These are phyloP conservation scores for Neofusicoccum laricinum DNA, from an alignment of 2,329 filamentous ascomycete species.

Conservation along the genomic window DNA sequence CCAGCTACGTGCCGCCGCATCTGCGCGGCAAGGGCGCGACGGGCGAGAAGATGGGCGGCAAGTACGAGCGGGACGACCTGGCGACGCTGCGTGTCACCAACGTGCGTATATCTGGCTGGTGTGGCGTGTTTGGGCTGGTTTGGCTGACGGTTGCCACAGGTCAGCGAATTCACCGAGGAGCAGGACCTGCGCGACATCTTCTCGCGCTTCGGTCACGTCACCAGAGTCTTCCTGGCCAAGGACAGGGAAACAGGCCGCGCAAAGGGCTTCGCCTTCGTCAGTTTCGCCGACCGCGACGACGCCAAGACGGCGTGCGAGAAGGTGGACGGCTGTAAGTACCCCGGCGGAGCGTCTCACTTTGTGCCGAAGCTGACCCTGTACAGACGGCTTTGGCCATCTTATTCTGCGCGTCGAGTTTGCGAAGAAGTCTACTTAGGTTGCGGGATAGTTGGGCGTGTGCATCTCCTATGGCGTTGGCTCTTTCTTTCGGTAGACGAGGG, in stretches of 20 bases:
- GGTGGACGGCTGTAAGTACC: slow-evolving; percentile 74
- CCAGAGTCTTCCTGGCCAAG: slow-evolving; percentile 95
- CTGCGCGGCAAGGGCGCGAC: slow-evolving; percentile 71
- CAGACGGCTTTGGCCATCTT: slow-evolving; percentile 74
- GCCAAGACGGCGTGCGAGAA: slow-evolving; percentile 91
- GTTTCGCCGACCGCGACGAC: slow-evolving; percentile 85
- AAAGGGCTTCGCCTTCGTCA: slow-evolving; percentile 99
- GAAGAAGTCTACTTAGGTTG: slow-evolving; percentile 54
- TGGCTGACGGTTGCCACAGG: slow-evolving; percentile 48
- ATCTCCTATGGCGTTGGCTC: slow-evolving; percentile 16
- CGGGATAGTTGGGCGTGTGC: slow-evolving; percentile 4
- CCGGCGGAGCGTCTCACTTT: not conserved
- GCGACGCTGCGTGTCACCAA: slow-evolving; percentile 97
- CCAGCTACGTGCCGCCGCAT: slow-evolving; percentile 92
- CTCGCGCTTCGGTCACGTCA: slow-evolving; percentile 94
- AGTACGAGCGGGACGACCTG: slow-evolving; percentile 94
- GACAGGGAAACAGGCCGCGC: slow-evolving; percentile 93
- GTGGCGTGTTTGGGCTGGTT: slow-evolving; percentile 10
- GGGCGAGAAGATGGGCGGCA: slow-evolving; percentile 85
- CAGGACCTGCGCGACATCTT: slow-evolving; percentile 95
- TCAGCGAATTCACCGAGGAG: slow-evolving; percentile 97
- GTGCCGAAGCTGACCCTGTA: not conserved
- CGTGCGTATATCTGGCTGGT: slow-evolving; percentile 43
- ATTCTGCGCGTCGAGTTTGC: slow-evolving; percentile 86
- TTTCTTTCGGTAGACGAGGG: slow-evolving; percentile 14